Percentiles rank a stretch among this genome's conserved stretches.
Evolutionary conservation across 768 basidiomycete genomes (phyloP).

Genomic region (Neoboletus brunneissimus): DNA sequence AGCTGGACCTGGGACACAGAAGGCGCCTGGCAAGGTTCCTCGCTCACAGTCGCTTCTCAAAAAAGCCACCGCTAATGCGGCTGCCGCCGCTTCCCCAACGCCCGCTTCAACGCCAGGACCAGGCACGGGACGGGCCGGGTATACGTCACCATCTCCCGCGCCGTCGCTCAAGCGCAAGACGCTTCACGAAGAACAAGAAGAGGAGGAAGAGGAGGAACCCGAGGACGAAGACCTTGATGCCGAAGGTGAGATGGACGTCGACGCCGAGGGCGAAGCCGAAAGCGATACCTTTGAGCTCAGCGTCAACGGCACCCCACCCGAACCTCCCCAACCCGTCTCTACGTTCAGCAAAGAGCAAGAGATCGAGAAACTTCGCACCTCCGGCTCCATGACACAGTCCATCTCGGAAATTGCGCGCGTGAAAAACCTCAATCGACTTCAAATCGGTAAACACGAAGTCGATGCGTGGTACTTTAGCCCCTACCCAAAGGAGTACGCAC

Average conservation of each 20-base stretch:
- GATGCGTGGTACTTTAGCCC: conserved; percentile 99
- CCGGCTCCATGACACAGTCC: conserved; percentile 98
- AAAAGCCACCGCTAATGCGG: conserved; percentile 68
- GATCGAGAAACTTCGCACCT: conserved; percentile 96
- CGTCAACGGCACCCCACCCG: conserved; percentile 45
- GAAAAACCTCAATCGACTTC: conserved; percentile 95
- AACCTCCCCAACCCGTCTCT: conserved; percentile 50
- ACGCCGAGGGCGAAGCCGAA: conserved; percentile 42
- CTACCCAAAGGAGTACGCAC: conserved; percentile 97
- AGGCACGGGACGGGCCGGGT: conserved; percentile 32
- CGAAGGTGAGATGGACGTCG: conserved; percentile 50
- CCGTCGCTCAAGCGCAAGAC: conserved; percentile 68
- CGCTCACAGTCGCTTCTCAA: conserved; percentile 60
- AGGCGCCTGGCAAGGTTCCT: conserved; percentile 62
- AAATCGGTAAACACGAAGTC: conserved; percentile 95
- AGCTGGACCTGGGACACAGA: conserved; percentile 40
- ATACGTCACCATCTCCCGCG: conserved; percentile 55
- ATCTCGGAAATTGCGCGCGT: conserved; percentile 97
- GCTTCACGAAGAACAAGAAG: conserved; percentile 60
- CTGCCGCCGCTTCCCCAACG: conserved; percentile 59
- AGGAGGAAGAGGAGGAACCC: conserved; percentile 57
- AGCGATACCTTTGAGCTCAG: conserved; percentile 72
- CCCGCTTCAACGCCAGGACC: conserved; percentile 47
- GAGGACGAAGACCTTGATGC: conserved; percentile 44
- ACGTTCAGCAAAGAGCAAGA: conserved; percentile 96